phyloP scores from a whole-genome alignment of 2,329 filamentous ascomycete genomes.

The Bertia moriformis region DNA sequence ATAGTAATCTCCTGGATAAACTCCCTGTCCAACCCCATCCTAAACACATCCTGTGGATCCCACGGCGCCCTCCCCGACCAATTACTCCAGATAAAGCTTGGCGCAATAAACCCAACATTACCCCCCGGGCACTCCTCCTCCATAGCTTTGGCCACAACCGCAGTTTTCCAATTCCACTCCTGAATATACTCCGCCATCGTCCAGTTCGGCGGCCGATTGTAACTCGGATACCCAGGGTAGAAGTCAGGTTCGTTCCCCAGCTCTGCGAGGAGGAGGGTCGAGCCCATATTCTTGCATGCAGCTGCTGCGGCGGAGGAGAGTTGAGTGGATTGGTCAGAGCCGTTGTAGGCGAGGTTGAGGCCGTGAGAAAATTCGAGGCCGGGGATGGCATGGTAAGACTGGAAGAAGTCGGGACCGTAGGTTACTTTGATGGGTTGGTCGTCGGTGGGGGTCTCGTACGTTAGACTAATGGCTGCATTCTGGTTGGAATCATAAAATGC shows the following conservation, averaged over 20 bases:
- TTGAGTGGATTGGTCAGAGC: neutral
- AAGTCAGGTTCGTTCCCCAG: slow-evolving; percentile 2
- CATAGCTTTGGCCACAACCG: slow-evolving; percentile 2
- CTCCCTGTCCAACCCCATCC: no score
- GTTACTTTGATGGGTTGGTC: neutral
- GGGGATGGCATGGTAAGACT: neutral
- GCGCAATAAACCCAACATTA: neutral
- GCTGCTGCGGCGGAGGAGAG: neutral
- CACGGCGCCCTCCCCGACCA: no score
- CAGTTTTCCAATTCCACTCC: slow-evolving; percentile 6
- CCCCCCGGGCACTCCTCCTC: slow-evolving; percentile 4
- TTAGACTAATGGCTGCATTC: neutral
- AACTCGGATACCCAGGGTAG: neutral
- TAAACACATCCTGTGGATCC: no score
- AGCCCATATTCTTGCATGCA: neutral
- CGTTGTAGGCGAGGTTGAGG: neutral
- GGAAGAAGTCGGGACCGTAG: neutral
- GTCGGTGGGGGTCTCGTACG: neutral
- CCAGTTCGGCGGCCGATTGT: slow-evolving; percentile 5
- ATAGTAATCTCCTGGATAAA: neutral
- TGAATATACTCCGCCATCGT: slow-evolving; percentile 5
- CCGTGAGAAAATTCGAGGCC: neutral
- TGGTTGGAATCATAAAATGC: neutral
- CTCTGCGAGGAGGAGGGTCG: neutral
- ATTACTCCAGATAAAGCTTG: neutral